Conservation (phyloP, 805 yeast species). For the Ogataea methylovora region DNA sequence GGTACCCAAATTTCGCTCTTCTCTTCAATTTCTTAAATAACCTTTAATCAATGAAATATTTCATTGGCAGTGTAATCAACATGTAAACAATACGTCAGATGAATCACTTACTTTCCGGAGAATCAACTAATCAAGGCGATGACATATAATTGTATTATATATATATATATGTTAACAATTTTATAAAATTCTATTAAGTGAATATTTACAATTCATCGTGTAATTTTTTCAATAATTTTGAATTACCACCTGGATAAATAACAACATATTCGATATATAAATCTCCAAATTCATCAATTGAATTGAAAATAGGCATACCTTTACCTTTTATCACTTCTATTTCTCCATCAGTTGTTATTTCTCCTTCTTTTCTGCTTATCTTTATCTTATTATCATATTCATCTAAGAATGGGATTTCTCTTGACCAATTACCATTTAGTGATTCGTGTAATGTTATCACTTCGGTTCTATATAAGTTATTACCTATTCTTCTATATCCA, state of each 20-base stretch:
- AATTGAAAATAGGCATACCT: slow-evolving; percentile 74
- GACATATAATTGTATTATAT: too few species aligned
- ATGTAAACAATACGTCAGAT: too few species aligned
- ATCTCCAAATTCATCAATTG: slow-evolving; percentile 48
- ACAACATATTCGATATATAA: slow-evolving; percentile 42
- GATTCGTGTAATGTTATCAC: slow-evolving; percentile 69
- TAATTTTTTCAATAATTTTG: slow-evolving; percentile 8
- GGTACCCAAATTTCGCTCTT: too few species aligned
- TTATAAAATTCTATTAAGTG: not conserved
- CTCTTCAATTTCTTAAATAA: too few species aligned
- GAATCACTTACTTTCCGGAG: too few species aligned
- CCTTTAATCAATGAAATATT: too few species aligned
- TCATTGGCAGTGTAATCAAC: too few species aligned
- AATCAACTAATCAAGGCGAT: too few species aligned
- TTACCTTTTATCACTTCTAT: slow-evolving; percentile 62
- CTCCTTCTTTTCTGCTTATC: slow-evolving; percentile 44
- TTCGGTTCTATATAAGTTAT: slow-evolving; percentile 74
- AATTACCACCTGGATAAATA: slow-evolving; percentile 33
- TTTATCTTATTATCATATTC: slow-evolving; percentile 37
- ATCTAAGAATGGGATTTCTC: slow-evolving; percentile 63
- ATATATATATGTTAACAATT: not conserved
- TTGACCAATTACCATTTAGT: slow-evolving; percentile 69
- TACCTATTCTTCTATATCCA: slow-evolving; percentile 82
- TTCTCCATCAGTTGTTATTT: slow-evolving; percentile 54
- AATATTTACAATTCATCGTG: slow-evolving; percentile 23